Conservation (phyloP, 2,329 filamentous ascomycete species). For the Myriosclerotinia duriaeana region DNA sequence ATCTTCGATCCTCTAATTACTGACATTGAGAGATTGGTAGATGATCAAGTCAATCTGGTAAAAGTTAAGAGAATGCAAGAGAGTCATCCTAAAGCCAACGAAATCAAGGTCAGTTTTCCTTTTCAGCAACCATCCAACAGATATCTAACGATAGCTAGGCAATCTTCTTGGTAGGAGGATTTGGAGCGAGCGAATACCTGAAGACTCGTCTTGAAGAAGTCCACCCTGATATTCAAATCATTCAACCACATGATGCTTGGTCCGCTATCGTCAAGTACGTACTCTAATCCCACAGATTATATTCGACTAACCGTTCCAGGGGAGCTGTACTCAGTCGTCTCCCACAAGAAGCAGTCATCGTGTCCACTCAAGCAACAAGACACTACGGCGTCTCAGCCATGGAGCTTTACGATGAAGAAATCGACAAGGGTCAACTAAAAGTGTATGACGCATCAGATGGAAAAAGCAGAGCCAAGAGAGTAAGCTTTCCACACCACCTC, state of each 20-base stretch:
- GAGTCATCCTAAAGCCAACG: constrained; percentile 46
- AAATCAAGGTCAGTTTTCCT: constrained; percentile 42
- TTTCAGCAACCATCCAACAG: constrained; percentile 29
- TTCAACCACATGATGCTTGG: constrained; percentile 32
- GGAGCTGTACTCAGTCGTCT: constrained; percentile 32
- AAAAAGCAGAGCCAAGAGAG: constrained; percentile 6
- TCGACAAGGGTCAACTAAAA: constrained; percentile 24
- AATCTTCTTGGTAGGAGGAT: constrained; percentile 34
- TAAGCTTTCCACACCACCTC: neutral
- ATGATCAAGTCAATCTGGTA: constrained; percentile 47
- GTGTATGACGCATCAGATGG: constrained; percentile 10
- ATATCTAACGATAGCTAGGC: constrained; percentile 24
- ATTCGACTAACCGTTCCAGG: constrained; percentile 15
- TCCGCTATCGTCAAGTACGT: constrained; percentile 32
- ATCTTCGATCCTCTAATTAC: constrained; percentile 44
- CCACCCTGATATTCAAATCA: constrained; percentile 37
- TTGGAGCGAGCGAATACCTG: constrained; percentile 32
- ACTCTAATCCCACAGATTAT: neutral
- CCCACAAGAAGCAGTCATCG: constrained; percentile 26
- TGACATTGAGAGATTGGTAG: constrained; percentile 45
- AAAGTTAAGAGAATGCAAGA: constrained; percentile 39
- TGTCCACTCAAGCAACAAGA: constrained; percentile 28
- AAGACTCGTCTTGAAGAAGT: constrained; percentile 45
- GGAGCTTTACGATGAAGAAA: constrained; percentile 11
- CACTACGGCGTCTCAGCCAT: constrained; percentile 31